phyloP scores from a whole-genome alignment of 208 protist genomes.

The Trypanosoma platydactyli region DNA sequence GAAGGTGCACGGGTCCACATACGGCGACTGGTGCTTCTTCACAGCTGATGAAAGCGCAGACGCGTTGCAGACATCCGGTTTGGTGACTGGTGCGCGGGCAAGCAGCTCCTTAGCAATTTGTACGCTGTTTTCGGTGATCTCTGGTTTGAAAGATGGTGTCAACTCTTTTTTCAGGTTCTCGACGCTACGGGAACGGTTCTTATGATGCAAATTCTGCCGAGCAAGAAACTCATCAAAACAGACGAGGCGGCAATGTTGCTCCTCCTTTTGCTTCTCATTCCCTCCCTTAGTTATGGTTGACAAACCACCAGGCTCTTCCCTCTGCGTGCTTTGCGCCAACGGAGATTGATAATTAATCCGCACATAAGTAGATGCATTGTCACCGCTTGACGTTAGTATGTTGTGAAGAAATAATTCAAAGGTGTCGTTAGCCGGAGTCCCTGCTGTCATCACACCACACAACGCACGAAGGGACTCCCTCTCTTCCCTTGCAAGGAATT shows the following conservation, averaged over 20 bases:
- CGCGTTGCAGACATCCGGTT: neutral
- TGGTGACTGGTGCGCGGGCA: constrained; percentile 26
- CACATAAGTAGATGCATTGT: constrained; percentile 29
- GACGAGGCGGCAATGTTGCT: constrained; percentile 36
- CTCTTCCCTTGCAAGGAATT: constrained; percentile 39
- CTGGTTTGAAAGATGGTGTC: constrained; percentile 69
- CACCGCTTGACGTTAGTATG: constrained; percentile 40
- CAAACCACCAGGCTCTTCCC: constrained; percentile 21
- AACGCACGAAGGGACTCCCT: constrained; percentile 39
- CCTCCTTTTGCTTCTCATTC: constrained; percentile 5
- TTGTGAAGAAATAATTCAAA: constrained; percentile 61
- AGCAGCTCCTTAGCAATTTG: constrained; percentile 53
- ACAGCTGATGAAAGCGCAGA: constrained; percentile 46
- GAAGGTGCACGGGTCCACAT: constrained; percentile 75
- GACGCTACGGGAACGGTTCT: constrained; percentile 43
- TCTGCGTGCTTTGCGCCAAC: constrained; percentile 33
- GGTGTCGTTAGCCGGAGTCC: constrained; percentile 25
- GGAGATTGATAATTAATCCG: constrained; percentile 59
- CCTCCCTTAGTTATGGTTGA: neutral
- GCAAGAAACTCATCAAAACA: constrained; percentile 81
- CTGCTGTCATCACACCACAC: constrained; percentile 31
- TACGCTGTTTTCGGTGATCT: constrained; percentile 47
- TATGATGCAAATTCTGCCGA: constrained; percentile 66
- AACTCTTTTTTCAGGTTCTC: constrained; percentile 41
- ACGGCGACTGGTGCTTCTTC: constrained; percentile 61